These are phyloP conservation scores for Hypoxylon trugodes DNA, from an alignment of 495 filamentous ascomycete genomes.

Conservation along the genomic window DNA sequence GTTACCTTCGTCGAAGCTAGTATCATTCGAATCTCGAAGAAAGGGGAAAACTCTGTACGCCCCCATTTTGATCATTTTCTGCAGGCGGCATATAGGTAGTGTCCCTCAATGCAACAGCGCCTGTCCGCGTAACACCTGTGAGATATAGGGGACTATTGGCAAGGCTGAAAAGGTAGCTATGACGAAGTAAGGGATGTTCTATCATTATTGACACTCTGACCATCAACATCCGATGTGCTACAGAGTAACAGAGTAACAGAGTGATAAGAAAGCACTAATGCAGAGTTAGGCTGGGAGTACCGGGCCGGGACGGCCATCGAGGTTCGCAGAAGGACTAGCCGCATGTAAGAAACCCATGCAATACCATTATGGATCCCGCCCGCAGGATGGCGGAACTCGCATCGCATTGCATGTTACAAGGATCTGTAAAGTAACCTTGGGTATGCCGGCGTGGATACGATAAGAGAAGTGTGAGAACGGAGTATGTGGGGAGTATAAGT, in stretches of 20 bases:
- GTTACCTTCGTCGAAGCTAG: not conserved
- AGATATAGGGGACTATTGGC: not conserved
- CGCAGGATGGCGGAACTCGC: constrained; percentile 19
- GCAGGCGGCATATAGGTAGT: not conserved
- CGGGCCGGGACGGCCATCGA: constrained; percentile 34
- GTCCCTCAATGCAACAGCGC: not conserved
- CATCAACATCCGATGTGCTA: constrained; percentile 16
- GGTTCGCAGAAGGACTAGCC: constrained; percentile 33
- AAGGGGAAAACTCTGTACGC: not conserved
- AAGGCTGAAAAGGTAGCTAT: constrained; percentile 25
- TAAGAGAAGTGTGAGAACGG: too few species aligned
- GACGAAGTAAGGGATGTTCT: constrained; percentile 12
- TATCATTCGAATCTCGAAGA: constrained; percentile 5
- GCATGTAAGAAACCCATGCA: constrained; percentile 38
- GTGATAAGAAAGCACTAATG: too few species aligned
- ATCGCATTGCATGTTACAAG: constrained; percentile 33
- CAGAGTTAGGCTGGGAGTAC: constrained; percentile 26
- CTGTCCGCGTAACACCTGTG: constrained; percentile 2
- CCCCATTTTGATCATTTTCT: not conserved
- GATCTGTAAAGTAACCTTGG: constrained; percentile 12
- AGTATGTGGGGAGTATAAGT: not conserved
- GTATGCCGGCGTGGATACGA: constrained; percentile 8
- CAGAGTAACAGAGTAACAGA: constrained; percentile 1
- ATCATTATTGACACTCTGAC: constrained; percentile 16
- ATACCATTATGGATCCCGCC: constrained; percentile 23